A percentile compares a stretch with the other conserved stretches of the same genome.
phyloP scores from a whole-genome alignment of 441 rosid species.

The Adansonia gregorii region DNA sequence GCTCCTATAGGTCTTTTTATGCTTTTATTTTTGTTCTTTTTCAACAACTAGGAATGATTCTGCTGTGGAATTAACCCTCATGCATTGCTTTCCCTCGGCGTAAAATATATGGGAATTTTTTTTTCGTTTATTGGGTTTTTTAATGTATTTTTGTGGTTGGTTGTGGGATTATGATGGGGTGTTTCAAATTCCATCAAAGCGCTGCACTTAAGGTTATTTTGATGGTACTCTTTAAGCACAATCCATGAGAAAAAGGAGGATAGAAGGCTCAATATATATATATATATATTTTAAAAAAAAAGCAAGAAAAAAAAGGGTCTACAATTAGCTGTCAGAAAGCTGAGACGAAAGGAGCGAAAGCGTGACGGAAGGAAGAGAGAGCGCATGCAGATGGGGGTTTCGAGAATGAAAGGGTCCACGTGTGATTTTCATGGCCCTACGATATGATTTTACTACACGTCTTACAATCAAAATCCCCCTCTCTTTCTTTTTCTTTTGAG shows the following conservation, averaged over 20 bases:
- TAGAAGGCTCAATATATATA: too few relatives aligned
- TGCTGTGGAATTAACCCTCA: slow-evolving; percentile 75
- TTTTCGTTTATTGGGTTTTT: not conserved
- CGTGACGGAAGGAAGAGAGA: slow-evolving; percentile 56
- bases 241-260: slow-evolving; percentile 7
- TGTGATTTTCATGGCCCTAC: slow-evolving; percentile 56
- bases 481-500: not conserved
- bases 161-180: slow-evolving; percentile 40
- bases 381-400: slow-evolving; percentile 49
- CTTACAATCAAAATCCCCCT: not conserved
- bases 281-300: too few relatives aligned
- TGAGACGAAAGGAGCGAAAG: slow-evolving; percentile 61
- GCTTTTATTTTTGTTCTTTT: slow-evolving; percentile 42
- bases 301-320: slow-evolving; percentile 19
- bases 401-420: slow-evolving; percentile 52
- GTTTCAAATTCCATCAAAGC: slow-evolving; percentile 44
- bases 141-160: slow-evolving; percentile 36
- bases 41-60: slow-evolving; percentile 74
- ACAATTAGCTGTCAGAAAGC: slow-evolving; percentile 32
- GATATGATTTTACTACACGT: slow-evolving; percentile 36
- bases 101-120: slow-evolving; percentile 41
- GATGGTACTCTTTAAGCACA: slow-evolving; percentile 30
- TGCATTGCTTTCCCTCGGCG: slow-evolving; percentile 94
- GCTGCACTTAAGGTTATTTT: slow-evolving; percentile 45
- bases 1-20: slow-evolving; percentile 50